Evolutionary conservation across 805 yeast genomes (phyloP).

Genomic region (Candida awuae): DNA sequence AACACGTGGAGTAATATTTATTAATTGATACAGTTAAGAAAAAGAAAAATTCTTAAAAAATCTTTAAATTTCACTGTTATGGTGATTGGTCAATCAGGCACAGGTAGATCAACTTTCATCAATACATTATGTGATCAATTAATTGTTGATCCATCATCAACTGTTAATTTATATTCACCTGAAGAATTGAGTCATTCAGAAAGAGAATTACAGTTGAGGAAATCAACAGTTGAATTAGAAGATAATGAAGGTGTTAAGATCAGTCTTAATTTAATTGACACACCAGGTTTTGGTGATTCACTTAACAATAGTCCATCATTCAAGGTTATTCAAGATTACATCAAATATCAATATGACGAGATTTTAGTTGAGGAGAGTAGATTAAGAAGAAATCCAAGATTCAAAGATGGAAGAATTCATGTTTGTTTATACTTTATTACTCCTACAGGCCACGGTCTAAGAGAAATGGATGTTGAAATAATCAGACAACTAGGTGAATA

Average conservation of each 20-base stretch:
- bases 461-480: conserved; percentile 65
- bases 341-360: conserved; percentile 78
- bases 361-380: conserved; percentile 73
- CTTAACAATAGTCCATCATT: conserved; percentile 62
- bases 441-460: conserved; percentile 54
- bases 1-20: no score
- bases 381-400: conserved; percentile 77
- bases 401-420: conserved; percentile 78
- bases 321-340: conserved; percentile 63
- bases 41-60: conserved; percentile 73
- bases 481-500: conserved; percentile 62
- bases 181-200: conserved; percentile 44
- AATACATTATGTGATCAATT: conserved; percentile 86
- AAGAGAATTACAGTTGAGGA: conserved; percentile 56
- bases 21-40: conserved; percentile 36
- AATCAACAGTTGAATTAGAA: conserved; percentile 75
- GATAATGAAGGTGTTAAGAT: conserved; percentile 83
- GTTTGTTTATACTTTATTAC: conserved; percentile 70
- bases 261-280: conserved; percentile 66
- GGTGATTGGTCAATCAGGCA: conserved; percentile 83
- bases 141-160: conserved; percentile 66
- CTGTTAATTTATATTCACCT: conserved; percentile 28
- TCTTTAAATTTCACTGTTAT: conserved; percentile 78
- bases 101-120: conserved; percentile 87
- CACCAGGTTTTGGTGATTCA: conserved; percentile 77